Conservation (phyloP, 345 rosid species). For the Linum trigynum region DNA sequence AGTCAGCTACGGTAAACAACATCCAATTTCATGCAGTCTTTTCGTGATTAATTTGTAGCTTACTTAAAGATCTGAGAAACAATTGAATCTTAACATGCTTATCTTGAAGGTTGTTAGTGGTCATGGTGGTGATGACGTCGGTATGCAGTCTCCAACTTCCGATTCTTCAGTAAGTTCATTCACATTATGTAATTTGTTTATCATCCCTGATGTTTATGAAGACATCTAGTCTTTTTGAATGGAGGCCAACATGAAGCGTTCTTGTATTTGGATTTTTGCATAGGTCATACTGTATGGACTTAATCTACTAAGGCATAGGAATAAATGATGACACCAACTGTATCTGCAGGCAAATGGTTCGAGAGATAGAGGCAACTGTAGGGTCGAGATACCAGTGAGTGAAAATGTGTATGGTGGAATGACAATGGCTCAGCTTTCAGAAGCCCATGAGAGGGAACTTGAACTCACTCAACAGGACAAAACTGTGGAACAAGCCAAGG, state of each 20-base stretch:
- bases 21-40: not conserved
- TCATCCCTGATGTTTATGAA: not conserved
- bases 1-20: conserved; percentile 49
- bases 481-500: conserved; percentile 60
- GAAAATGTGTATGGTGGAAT: conserved; percentile 43
- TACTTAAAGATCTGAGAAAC: not conserved
- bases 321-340: not conserved
- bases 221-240: not conserved
- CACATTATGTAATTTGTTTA: conserved; percentile 1
- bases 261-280: too few relatives aligned
- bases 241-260: too few relatives aligned
- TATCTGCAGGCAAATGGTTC: conserved; percentile 31
- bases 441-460: conserved; percentile 49
- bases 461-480: conserved; percentile 53
- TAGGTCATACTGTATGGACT: not conserved
- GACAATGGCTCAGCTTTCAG: conserved; percentile 42
- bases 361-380: conserved; percentile 27
- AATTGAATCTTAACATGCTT: conserved; percentile 11
- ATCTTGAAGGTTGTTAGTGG: conserved; percentile 32
- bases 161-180: conserved; percentile 26
- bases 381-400: conserved; percentile 47
- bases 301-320: not conserved
- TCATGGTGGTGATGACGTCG: conserved; percentile 18
- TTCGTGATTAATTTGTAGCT: not conserved
- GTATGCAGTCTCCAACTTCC: conserved; percentile 16